Conservation (phyloP, 176 grass and related monocot species). For the Oryza australiensis region DNA sequence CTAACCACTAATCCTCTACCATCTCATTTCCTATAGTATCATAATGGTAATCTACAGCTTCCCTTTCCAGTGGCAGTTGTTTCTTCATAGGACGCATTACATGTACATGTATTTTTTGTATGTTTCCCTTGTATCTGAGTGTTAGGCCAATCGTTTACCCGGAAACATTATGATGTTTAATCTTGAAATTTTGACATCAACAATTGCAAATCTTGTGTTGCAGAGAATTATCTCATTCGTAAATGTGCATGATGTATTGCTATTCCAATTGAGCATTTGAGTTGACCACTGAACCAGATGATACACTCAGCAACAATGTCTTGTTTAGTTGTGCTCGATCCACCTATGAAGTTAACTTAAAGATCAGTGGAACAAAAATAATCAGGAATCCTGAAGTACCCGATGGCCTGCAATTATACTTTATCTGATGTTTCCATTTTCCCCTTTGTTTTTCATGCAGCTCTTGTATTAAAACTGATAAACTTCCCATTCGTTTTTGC, state of each 20-base stretch:
- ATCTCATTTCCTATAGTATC: neutral
- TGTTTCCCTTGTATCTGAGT: neutral
- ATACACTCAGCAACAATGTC: neutral
- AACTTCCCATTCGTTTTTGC: neutral
- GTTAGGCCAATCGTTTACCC: neutral
- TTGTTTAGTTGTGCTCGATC: neutral
- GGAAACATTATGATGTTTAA: neutral
- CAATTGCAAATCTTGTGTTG: neutral
- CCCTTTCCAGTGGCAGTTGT: neutral
- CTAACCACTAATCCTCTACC: neutral
- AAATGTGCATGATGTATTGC: neutral
- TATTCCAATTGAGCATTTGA: neutral
- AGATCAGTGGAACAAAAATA: neutral
- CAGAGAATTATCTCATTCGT: neutral
- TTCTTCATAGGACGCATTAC: neutral
- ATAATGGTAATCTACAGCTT: neutral
- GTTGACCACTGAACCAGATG: neutral
- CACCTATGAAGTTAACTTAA: neutral
- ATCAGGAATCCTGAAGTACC: neutral
- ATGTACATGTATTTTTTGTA: neutral
- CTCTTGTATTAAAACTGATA: neutral
- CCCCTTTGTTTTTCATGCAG: neutral
- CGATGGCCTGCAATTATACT: slow-evolving; percentile 5
- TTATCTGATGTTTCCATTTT: neutral
- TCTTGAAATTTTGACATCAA: neutral